These are phyloP conservation scores for Cornus suecica DNA, from an alignment of 148 eudicot species.

Conservation along the genomic window DNA sequence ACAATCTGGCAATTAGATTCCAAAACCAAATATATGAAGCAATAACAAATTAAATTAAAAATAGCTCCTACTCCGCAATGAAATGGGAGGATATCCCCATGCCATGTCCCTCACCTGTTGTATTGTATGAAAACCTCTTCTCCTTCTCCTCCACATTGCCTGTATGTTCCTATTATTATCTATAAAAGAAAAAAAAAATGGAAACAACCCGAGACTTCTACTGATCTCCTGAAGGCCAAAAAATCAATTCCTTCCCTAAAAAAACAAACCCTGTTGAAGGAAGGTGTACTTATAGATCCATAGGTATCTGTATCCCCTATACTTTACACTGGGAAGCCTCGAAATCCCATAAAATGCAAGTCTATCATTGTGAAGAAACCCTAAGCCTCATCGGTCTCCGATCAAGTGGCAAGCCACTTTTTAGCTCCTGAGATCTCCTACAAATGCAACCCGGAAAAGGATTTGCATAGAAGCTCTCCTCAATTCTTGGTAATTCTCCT, in stretches of 20 bases:
- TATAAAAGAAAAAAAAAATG: constrained; percentile 7
- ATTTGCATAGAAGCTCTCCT: constrained; percentile 71
- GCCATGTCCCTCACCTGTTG: constrained; percentile 5
- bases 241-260: neutral
- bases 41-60: neutral
- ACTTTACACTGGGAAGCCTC: neutral
- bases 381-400: constrained; percentile 6
- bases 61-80: neutral
- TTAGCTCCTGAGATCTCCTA: constrained; percentile 21
- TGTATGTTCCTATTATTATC: too few relatives aligned
- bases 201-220: neutral
- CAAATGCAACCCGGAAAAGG: constrained; percentile 80
- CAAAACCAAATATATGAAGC: neutral
- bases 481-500: constrained; percentile 39
- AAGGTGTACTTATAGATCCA: neutral
- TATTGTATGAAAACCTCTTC: neutral
- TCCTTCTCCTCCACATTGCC: neutral
- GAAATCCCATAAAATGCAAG: neutral
- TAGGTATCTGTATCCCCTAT: neutral
- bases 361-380: constrained; percentile 18
- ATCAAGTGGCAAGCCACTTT: neutral
- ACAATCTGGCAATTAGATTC: neutral
- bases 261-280: neutral
- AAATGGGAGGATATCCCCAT: neutral
- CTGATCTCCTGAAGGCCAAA: neutral